Evolutionary conservation across 2,329 filamentous ascomycete genomes (phyloP), one percentile per base, ranked within the genome.

Genomic region (Diaporthe destruens): DNA sequence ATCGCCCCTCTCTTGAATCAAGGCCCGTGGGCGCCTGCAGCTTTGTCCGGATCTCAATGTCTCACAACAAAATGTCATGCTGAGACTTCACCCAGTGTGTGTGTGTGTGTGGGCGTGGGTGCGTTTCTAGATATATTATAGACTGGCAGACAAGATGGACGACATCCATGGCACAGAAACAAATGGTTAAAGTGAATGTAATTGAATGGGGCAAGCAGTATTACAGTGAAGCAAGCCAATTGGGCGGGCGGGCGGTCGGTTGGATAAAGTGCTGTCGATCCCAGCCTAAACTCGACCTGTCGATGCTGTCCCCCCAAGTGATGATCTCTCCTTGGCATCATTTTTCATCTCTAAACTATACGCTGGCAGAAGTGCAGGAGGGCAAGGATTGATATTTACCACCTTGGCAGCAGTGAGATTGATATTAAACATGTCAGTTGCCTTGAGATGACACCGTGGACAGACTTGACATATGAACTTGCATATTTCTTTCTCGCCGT

Each of bases 201-300:
- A 12, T 51, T 25, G n/a, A 51, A n/a, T n/a, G n/a, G n/a, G n/a
- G n/a, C n/a, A n/a, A n/a, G n/a, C n/a, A n/a, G n/a, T n/a, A n/a
- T n/a, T n/a, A 23, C n/a, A 23, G n/a, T 23, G n/a, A n/a, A 51
- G 18, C 34, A n/a, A n/a, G 3, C 3, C 11, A 23, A 51, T 51
- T 51, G 47, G 47, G n/a, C 11, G 47, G 47, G 4, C 47, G n/a
- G 47, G 36, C 36, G 9, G 18, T 51, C 47, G 47, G 47, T 8
- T 51, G 47, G 47, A 51, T 51, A 51, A 51, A 51, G 47, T 51
- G 47, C 23, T 51, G 47, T n/a, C 47, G n/a, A 25, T 51, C 47
- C n/a, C 47, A 23, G 47, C 47, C 47, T 51, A 51, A 51, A 51
- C n/a, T 51, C 47, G n/a, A n/a, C n/a, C 4, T 51, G n/a, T 51